These are phyloP conservation scores for Triangularia verruculosa DNA, from an alignment of 2,329 filamentous ascomycete species.

Conservation along the genomic window DNA sequence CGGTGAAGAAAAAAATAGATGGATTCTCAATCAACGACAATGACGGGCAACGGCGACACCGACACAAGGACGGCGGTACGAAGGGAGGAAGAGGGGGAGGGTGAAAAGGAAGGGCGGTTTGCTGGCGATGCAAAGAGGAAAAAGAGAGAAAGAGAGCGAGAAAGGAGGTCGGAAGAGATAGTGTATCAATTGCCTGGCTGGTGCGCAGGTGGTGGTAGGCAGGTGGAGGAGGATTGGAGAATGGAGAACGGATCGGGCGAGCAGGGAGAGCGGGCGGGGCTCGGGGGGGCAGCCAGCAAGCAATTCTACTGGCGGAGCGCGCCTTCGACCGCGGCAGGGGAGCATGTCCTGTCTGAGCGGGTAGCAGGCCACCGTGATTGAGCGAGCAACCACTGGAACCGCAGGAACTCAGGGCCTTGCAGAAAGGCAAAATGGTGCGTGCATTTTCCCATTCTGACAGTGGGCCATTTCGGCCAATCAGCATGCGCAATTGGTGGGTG, in stretches of 20 bases:
- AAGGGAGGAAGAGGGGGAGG: conserved; percentile 33
- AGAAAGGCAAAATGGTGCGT: conserved; percentile 17
- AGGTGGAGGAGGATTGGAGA: conserved; percentile 18
- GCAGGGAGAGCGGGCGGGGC: conserved; percentile 26
- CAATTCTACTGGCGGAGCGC: conserved; percentile 24
- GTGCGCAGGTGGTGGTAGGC: conserved; percentile 4
- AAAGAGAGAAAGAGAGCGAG: conserved; percentile 29
- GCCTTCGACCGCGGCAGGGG: conserved; percentile 22
- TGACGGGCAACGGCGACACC: conserved; percentile 25
- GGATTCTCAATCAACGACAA: conserved; percentile 25
- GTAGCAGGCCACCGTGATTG: conserved; percentile 31
- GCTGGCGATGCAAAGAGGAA: conserved; percentile 30
- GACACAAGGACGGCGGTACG: conserved; percentile 33
- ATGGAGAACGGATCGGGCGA: too few species aligned
- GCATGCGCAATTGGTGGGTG: conserved; percentile 11
- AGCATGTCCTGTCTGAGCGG: conserved; percentile 28
- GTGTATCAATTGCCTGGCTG: conserved; percentile 13
- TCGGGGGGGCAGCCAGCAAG: conserved; percentile 25
- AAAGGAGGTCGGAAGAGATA: conserved; percentile 29
- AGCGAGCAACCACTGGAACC: conserved; percentile 14
- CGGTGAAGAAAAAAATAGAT: conserved; percentile 26
- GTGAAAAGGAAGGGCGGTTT: conserved; percentile 34
- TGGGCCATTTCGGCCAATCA: conserved; percentile 23
- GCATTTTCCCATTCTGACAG: conserved; percentile 9
- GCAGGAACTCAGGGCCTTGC: conserved; percentile 12